Evolutionary conservation across 1,139 yeast species (phyloP).

Genomic region (Schwanniomyces etchellsii): DNA sequence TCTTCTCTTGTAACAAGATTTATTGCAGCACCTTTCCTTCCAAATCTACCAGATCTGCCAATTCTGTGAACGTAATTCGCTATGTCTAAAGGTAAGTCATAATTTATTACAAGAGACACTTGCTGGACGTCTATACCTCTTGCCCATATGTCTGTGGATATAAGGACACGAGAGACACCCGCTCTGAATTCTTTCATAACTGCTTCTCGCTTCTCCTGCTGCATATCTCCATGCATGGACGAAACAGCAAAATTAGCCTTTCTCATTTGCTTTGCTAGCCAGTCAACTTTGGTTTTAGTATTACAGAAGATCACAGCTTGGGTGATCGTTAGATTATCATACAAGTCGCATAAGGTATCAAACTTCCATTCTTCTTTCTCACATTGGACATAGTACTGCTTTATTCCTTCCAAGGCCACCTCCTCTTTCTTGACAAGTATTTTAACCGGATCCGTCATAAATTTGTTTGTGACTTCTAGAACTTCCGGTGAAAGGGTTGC

Average conservation of each 20-base stretch:
- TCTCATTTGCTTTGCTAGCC: constrained; percentile 75
- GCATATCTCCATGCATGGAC: constrained; percentile 97
- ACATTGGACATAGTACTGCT: constrained; percentile 80
- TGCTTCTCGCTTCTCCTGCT: constrained; percentile 83
- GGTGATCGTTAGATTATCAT: constrained; percentile 90
- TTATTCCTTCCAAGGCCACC: constrained; percentile 82
- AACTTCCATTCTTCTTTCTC: constrained; percentile 95
- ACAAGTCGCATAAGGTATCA: constrained; percentile 87
- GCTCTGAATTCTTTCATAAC: constrained; percentile 84
- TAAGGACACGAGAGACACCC: constrained; percentile 76
- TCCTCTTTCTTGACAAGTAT: constrained; percentile 89
- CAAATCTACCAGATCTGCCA: constrained; percentile 94
- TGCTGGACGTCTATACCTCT: constrained; percentile 97
- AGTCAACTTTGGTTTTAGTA: constrained; percentile 86
- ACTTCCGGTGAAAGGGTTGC: constrained; percentile 90
- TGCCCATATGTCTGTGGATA: constrained; percentile 97
- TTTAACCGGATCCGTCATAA: constrained; percentile 86
- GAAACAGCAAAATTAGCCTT: constrained; percentile 84
- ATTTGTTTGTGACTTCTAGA: constrained; percentile 76
- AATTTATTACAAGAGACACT: constrained; percentile 90
- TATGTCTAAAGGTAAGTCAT: constrained; percentile 78
- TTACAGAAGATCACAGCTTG: constrained; percentile 97
- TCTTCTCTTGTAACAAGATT: constrained; percentile 79
- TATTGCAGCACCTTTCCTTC: constrained; percentile 92
- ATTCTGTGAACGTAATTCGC: constrained; percentile 93